phyloP scores from a whole-genome alignment of 345 rosid species.

The Dimocarpus longan region DNA sequence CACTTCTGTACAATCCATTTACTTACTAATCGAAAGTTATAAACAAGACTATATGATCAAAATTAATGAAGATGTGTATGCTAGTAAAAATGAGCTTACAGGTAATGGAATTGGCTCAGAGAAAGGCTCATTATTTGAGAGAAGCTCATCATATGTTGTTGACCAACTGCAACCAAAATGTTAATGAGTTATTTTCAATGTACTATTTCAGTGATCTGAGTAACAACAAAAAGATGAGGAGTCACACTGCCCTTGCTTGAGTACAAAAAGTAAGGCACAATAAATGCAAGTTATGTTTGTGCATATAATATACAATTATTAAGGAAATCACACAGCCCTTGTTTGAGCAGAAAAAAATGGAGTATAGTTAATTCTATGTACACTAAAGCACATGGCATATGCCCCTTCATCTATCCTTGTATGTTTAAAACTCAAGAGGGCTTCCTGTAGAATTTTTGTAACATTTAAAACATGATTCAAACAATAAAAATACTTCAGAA shows the following conservation, averaged over 20 bases:
- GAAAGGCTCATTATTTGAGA: constrained; percentile 76
- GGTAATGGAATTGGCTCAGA: constrained; percentile 81
- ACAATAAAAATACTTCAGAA: neutral
- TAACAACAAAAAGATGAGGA: neutral
- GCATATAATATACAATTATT: neutral
- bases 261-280: neutral
- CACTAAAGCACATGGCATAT: neutral
- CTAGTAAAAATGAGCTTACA: constrained; percentile 42
- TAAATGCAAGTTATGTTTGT: neutral
- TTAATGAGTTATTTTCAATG: constrained; percentile 27
- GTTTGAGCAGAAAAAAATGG: neutral
- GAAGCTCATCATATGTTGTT: constrained; percentile 81
- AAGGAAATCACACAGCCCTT: neutral
- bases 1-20: neutral
- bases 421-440: neutral
- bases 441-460: neutral
- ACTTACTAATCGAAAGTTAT: neutral
- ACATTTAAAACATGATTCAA: neutral
- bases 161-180: constrained; percentile 75
- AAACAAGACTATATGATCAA: neutral
- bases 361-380: neutral
- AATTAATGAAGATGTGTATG: neutral
- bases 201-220: neutral
- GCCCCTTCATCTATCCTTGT: neutral
- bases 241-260: neutral